Evolutionary conservation across 2,329 filamentous ascomycete species (phyloP), one percentile per base, ranked within the genome.

Genomic region (Periconia sp.): DNA sequence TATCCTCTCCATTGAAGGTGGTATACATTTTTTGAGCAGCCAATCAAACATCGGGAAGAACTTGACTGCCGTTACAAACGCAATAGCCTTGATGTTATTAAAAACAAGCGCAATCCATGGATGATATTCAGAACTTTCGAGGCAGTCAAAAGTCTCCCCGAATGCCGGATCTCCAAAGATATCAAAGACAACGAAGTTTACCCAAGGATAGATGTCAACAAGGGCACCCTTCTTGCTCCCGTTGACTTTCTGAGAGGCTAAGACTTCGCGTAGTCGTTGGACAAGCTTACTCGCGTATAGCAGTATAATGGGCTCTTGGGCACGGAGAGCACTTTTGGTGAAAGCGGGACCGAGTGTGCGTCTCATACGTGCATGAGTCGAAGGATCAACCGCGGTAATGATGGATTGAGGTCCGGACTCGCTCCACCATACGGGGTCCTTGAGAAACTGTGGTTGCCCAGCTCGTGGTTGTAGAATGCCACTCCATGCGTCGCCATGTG

Each of bases 291-390:
- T 20, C 8, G 23, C 37, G 30, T 50, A 47, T 13, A 15, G n/a
- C 17, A 45, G 42, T 9, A 76, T 54, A 6, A 74, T 44, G 0
- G 62, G 51, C 50, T 79, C 76, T 47, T 79, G 76, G 3, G 67
- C 67, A 6, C 66, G 61, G 17, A 80, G 46, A 1, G 73, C 70
- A 20, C 64, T 68, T 41, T 78, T 75, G 0, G 74, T 76, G 53
- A 79, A 79, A 0, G 67, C 75, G 50, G 72, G 69, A 0, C 71
- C 60, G 6, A 79, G 49, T 0, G 69, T 47, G 2, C 70, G 66
- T 3, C 75, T 67, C n/a, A 53, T 30, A 11, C 46, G 27, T 6
- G 41, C 23, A 20, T 52, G 53, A 10, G 14, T 18, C 18, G 49
- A 11, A 13, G 30, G 31, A n/a, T 49, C 42, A 19, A 51, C 15